Evolutionary conservation across 768 basidiomycete species (phyloP), one percentile per base, ranked within the genome.

Genomic region (Pilatotrama ljubarskyi): DNA sequence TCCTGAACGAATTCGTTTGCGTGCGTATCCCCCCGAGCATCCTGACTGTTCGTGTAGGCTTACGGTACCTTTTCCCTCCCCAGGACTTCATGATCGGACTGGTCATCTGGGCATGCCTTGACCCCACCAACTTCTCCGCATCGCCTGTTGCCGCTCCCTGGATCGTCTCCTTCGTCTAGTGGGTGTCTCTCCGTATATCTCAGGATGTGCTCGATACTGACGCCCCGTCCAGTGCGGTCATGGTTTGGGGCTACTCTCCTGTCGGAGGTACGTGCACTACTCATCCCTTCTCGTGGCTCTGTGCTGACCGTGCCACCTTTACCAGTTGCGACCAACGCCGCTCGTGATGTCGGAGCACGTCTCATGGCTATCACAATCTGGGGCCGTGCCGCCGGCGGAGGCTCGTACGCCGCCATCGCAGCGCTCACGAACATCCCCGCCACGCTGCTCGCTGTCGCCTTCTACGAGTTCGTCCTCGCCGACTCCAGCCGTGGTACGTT

Each of bases 401-500:
- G 80, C 15, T 57, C 66, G 4, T 89, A 88, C 66, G 80, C 83
- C 6, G 88, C 86, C 10, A 80, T 88, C 40, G 67, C 86, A 0
- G 84, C 87, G 1, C 77, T 88, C 40, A 84, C 84, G 0, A 88
- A 86, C 65, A 84, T 88, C 63, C 84, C 84, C 4, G 84, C 85
- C 2, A 88, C 80, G 11, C 47, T 86, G 24, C 70, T 85, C 43
- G 84, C 78, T 18, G 79, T 75, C 36, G 57, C 75, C 51, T 56
- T 86, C 32, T 87, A 88, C 55, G 83, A 87, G 59, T 59, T 78
- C 10, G 75, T 88, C 69, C 73, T 89, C 24, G 68, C 76, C 13
- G 87, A 88, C 68, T 83, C 83, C 11, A 80, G 82, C 61, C 73
- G 86, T 70, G 83, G 85, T 85, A 65, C 59, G 80, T 61, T n/a